Percentiles rank a stretch among this genome's conserved stretches.
These are phyloP conservation scores for Yarrowia sp. DNA, from an alignment of 805 yeast species.

Conservation along the genomic window DNA sequence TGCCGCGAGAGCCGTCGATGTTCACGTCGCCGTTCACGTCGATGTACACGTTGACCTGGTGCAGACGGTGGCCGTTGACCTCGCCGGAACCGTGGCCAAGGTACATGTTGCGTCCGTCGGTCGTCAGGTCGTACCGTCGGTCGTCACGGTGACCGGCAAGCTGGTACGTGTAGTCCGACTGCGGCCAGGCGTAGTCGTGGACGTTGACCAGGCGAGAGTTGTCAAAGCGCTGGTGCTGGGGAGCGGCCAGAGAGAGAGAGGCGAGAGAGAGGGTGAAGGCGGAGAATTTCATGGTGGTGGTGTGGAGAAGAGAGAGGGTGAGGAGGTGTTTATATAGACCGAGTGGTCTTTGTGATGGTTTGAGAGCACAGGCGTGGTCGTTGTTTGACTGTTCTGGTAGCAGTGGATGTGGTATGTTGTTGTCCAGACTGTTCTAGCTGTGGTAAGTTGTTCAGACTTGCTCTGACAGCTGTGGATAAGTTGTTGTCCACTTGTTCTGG, in stretches of 20 bases:
- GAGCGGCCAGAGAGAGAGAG: background rate
- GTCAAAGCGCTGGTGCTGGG: constrained; percentile 6
- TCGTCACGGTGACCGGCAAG: background rate
- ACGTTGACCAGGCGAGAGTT: background rate
- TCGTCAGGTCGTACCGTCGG: background rate
- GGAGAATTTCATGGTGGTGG: background rate
- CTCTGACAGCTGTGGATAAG: no score
- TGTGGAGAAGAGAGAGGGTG: background rate
- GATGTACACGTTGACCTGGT: background rate
- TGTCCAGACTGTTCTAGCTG: no score
- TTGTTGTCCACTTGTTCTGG: no score
- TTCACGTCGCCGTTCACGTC: constrained; percentile 3
- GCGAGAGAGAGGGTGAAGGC: background rate
- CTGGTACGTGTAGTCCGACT: constrained; percentile 9
- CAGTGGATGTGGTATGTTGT: no score
- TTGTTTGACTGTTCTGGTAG: no score
- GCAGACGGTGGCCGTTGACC: background rate
- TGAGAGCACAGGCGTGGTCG: background rate
- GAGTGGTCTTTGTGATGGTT: background rate
- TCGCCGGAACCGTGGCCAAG: background rate
- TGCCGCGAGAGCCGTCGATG: background rate
- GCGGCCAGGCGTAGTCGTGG: constrained; percentile 3
- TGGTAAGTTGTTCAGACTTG: no score
- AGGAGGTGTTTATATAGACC: background rate
- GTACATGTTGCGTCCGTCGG: constrained; percentile 5